Evolutionary conservation across 2,329 filamentous ascomycete genomes (phyloP).

Genomic region (Microcera coccophila): DNA sequence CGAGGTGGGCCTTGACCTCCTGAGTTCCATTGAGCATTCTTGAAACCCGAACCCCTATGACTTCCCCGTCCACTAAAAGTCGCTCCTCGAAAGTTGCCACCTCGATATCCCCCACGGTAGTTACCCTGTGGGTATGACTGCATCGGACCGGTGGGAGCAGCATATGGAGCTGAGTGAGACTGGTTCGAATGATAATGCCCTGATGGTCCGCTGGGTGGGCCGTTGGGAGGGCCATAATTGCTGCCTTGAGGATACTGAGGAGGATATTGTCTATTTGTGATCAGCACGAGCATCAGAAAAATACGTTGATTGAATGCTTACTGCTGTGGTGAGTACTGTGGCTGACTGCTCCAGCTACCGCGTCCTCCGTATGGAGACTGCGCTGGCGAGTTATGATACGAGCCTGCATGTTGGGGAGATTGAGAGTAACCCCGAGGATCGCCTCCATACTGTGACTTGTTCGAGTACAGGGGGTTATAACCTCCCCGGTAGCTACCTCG

Average conservation of each 20-base stretch:
- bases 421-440: slow-evolving; percentile 38
- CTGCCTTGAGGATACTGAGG: slow-evolving; percentile 53
- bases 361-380: slow-evolving; percentile 42
- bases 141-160: slow-evolving; percentile 54
- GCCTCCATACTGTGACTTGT: slow-evolving; percentile 35
- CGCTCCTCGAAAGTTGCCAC: slow-evolving; percentile 58
- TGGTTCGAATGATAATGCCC: slow-evolving; percentile 51
- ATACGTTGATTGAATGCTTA: slow-evolving; percentile 31
- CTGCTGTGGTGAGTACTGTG: slow-evolving; percentile 38
- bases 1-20: slow-evolving; percentile 20
- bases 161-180: slow-evolving; percentile 50
- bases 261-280: slow-evolving; percentile 52
- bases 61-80: slow-evolving; percentile 50
- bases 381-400: slow-evolving; percentile 44
- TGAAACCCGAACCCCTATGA: slow-evolving; percentile 59
- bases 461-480: slow-evolving; percentile 37
- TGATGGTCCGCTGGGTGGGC: slow-evolving; percentile 53
- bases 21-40: slow-evolving; percentile 67
- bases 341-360: slow-evolving; percentile 37
- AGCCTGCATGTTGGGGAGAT: slow-evolving; percentile 41
- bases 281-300: slow-evolving; percentile 9
- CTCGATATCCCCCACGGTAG: slow-evolving; percentile 46
- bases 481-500: slow-evolving; percentile 42
- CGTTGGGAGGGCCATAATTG: slow-evolving; percentile 50
- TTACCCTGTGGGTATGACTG: slow-evolving; percentile 48